phyloP scores from a whole-genome alignment of 306 rosid species.

The Cucumis sativus region DNA sequence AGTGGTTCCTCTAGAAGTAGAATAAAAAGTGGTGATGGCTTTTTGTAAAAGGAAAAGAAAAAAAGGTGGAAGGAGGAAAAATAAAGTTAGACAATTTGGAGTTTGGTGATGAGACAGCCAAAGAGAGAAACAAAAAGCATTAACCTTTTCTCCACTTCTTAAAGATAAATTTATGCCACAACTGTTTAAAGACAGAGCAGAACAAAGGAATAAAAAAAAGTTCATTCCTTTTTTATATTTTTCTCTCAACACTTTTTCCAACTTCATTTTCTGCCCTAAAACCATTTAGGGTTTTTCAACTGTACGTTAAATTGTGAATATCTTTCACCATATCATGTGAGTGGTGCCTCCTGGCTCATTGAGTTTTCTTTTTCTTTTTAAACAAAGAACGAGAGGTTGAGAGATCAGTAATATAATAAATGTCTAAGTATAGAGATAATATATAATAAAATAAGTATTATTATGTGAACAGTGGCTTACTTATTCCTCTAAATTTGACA shows the following conservation, averaged over 20 bases:
- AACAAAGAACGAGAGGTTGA: too few relatives aligned
- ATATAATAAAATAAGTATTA: too few relatives aligned
- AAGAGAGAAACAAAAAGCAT: constrained; percentile 4
- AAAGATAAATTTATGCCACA: neutral
- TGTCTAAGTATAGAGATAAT: too few relatives aligned
- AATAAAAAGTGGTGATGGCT: neutral
- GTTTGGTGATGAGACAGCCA: neutral
- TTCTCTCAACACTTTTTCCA: neutral
- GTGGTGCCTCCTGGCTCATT: too few relatives aligned
- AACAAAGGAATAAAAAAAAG: neutral
- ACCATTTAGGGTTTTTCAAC: too few relatives aligned
- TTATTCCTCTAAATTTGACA: too few relatives aligned
- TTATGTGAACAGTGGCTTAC: too few relatives aligned
- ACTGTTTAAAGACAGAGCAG: neutral
- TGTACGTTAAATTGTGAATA: too few relatives aligned
- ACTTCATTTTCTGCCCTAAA: neutral
- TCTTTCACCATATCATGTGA: too few relatives aligned
- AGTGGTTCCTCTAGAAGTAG: neutral
- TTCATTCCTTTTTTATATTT: neutral
- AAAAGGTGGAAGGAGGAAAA: neutral
- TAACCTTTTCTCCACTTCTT: neutral
- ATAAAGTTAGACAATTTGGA: neutral
- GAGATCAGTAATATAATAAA: too few relatives aligned
- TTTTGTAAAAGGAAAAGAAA: neutral
- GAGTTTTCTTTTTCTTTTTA: too few relatives aligned